These are phyloP conservation scores for Pyricularia sp. DNA, from an alignment of 2,329 filamentous ascomycete genomes.

Conservation along the genomic window DNA sequence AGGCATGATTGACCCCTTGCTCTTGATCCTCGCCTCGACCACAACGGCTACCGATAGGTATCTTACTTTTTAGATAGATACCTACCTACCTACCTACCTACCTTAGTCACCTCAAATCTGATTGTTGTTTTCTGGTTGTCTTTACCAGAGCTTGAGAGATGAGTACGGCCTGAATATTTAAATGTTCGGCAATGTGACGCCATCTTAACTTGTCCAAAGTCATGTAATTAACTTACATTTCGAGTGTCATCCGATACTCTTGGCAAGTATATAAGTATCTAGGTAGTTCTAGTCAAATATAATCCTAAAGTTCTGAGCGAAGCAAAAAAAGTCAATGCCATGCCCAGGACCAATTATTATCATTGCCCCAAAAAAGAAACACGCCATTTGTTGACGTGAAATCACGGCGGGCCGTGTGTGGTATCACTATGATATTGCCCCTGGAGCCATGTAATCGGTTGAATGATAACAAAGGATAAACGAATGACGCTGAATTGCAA, in stretches of 20 bases:
- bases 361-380: neutral
- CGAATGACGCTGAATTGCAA: neutral
- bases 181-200: no score
- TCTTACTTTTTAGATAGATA: no score
- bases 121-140: no score
- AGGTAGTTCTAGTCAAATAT: neutral
- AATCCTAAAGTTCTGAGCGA: neutral
- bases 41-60: no score
- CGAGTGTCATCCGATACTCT: no score
- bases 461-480: neutral
- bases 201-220: neutral
- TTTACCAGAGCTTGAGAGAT: no score
- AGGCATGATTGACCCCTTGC: no score
- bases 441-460: neutral
- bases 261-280: neutral
- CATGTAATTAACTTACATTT: neutral
- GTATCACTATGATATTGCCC: neutral
- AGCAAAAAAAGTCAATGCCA: neutral
- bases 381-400: neutral
- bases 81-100: no score
- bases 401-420: neutral
- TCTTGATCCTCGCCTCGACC: no score
- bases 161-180: no score
- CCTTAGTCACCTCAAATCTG: no score
- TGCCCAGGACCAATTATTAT: neutral